Evolutionary conservation across 2,329 filamentous ascomycete genomes (phyloP), one percentile per base, ranked within the genome.

Genomic region (Biscogniauxia sp.): DNA sequence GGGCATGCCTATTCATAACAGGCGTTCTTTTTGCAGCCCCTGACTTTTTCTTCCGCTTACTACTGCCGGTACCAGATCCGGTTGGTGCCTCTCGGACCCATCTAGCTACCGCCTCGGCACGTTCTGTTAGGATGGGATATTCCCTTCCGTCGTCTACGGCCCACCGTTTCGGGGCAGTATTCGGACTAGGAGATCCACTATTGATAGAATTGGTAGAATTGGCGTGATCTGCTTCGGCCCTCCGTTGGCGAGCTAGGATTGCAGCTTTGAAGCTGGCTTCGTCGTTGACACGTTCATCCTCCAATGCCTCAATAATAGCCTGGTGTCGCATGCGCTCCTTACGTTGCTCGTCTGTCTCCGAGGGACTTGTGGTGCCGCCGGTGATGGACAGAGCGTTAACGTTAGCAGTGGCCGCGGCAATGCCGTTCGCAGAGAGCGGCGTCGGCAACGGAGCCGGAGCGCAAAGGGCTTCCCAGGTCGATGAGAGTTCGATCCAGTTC

Each of bases 381-480:
- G 72, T 68, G 45, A 75, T 66, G n/a, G 78, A 75, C 28, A 77
- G 73, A 13, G 76, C 71, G 45, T 74, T 74, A 5, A 75, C 70
- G 7, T 68, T 68, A 7, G 73, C 66, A 1, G 70, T 66, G 1
- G 71, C 70, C 4, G 72, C 67, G 17, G 71, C 70, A 11, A 72
- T 19, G 20, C 66, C 62, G 28, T 66, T 64, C 20, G 61, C 41
- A 25, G 70, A 62, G 26, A 68, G 54, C 50, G 64, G 57, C 25
- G 65, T 65, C 13, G 83, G 80, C 1, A 88, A 74, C 1, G 84
- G 84, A 2, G 82, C 81, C 0, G 86, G 85, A 0, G 82, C 77
- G 68, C 91, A 94, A 5, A 95, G 82, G 1, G 77, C 78, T 64
- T 93, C 90, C 92, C 91, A 95, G 0, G 81, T 80, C 3, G 82